Evolutionary conservation across 805 yeast species (phyloP), one percentile per base, ranked within the genome.

Genomic region (Osmozyma mogii): DNA sequence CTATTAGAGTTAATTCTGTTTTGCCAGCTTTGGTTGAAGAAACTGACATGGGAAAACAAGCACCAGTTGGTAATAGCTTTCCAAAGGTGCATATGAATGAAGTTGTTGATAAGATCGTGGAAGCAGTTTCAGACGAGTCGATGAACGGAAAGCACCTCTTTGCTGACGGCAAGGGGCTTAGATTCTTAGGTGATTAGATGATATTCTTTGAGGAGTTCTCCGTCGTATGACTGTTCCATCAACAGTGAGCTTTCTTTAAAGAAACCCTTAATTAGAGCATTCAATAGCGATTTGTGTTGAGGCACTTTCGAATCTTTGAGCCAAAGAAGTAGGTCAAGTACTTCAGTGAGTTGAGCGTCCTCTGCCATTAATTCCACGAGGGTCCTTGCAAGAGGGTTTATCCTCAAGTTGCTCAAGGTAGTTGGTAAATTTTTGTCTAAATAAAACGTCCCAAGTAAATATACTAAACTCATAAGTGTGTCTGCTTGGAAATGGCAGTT

Each of bases 11-110:
- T 24, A 82, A 82, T 49, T 61, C 79, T 1, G 50, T 85, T 1
- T 50, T 76, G 12, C 92, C 94, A 0, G 89, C 89, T 0, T 54
- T 82, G 17, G 62, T 78, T 1, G 56, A 54, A 5, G 80, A 71
- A 15, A 84, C 95, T 0, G 81, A 70, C 4, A 83, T 84, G 76
- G 78, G 78, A 0, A 32, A 50, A 6, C 34, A 40, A 1, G 68
- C 48, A 3, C 43, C 43, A 3, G 35, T 44, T 8, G 27, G 51
- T 7, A 46, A 44, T 14, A 40, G 36, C 10, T 28, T 56, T 5
- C 38, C 44, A 2, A 30, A 40, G 4, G 54, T 60, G 1, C 17
- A 50, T 3, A 32, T 61, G 27, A 41, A 41, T 2, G 39, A 27
- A 8, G 68, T 61, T n/a, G 54, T 52, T 3, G 36, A 48, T 3